A percentile compares a stretch with the other conserved stretches of the same genome.
phyloP scores from a whole-genome alignment of 768 basidiomycete species.

The Auricularia heimuer region DNA sequence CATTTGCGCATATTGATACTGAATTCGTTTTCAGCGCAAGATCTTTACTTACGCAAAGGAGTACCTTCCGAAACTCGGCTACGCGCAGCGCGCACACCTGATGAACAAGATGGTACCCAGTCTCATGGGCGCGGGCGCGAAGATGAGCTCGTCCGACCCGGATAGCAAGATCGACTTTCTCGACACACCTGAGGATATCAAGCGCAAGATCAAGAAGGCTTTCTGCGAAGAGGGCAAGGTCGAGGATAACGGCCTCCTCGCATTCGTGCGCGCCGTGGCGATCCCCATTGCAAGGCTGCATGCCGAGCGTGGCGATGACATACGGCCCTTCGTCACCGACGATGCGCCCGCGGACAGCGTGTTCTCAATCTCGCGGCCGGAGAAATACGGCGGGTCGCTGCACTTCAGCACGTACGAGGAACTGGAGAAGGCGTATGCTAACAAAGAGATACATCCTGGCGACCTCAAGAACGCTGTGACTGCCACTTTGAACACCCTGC shows the following conservation, averaged over 20 bases:
- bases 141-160: constrained; percentile 97
- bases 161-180: constrained; percentile 98
- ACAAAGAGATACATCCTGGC: constrained; percentile 73
- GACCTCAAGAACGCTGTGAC: constrained; percentile 79
- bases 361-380: constrained; percentile 68
- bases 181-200: constrained; percentile 71
- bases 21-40: constrained; percentile 56
- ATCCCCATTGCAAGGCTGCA: constrained; percentile 78
- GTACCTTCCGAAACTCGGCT: constrained; percentile 89
- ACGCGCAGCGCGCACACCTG: constrained; percentile 87
- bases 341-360: constrained; percentile 75
- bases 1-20: background rate
- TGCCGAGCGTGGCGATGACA: constrained; percentile 48
- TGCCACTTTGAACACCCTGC: constrained; percentile 59
- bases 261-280: constrained; percentile 79
- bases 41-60: constrained; percentile 97
- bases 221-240: constrained; percentile 92
- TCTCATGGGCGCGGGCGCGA: constrained; percentile 63
- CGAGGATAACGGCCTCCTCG: constrained; percentile 78
- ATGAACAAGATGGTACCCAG: constrained; percentile 99
- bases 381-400: constrained; percentile 60
- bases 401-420: constrained; percentile 63
- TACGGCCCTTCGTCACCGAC: constrained; percentile 50
- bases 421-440: constrained; percentile 64
- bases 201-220: constrained; percentile 83